Conservation (phyloP, 73 alveolate species). For the Tetrahymena thermophila region DNA sequence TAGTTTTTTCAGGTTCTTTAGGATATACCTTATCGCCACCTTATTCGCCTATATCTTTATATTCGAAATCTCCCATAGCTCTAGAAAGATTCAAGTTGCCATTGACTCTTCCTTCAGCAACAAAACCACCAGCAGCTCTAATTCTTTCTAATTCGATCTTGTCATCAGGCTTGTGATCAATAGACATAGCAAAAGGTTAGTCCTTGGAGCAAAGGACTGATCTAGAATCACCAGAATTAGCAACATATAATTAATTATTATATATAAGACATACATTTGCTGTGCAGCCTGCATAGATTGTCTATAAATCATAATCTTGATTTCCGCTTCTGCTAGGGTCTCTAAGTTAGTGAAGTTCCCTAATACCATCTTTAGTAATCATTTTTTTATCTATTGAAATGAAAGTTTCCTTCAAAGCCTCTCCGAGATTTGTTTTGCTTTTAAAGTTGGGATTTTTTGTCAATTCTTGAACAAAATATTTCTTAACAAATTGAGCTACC, state of each 20-base stretch:
- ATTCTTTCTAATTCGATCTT: slow-evolving; percentile 71
- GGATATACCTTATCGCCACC: not conserved
- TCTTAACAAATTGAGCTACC: not conserved
- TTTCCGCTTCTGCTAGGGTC: not conserved
- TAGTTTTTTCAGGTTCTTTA: not conserved
- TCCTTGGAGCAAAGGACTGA: slow-evolving; percentile 73
- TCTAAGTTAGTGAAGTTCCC: slow-evolving; percentile 51
- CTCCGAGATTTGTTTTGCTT: not conserved
- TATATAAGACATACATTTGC: slow-evolving; percentile 75
- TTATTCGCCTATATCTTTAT: slow-evolving; percentile 44
- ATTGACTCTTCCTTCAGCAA: slow-evolving; percentile 68
- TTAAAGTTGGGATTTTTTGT: not conserved
- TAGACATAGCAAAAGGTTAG: slow-evolving; percentile 62
- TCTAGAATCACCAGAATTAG: slow-evolving; percentile 93
- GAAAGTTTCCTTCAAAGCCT: not conserved
- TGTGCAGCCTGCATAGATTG: slow-evolving; percentile 82
- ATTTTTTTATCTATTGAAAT: not conserved
- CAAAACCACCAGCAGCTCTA: slow-evolving; percentile 71
- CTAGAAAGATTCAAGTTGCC: slow-evolving; percentile 74
- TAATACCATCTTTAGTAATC: slow-evolving; percentile 60
- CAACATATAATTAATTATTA: slow-evolving; percentile 57
- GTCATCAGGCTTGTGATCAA: slow-evolving; percentile 87
- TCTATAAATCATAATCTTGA: slow-evolving; percentile 25
- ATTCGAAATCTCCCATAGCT: slow-evolving; percentile 90
- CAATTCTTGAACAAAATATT: not conserved